Evolutionary conservation across 1,284 basidiomycete genomes (phyloP).

Genomic region (Leccinum pseudoinsigne): DNA sequence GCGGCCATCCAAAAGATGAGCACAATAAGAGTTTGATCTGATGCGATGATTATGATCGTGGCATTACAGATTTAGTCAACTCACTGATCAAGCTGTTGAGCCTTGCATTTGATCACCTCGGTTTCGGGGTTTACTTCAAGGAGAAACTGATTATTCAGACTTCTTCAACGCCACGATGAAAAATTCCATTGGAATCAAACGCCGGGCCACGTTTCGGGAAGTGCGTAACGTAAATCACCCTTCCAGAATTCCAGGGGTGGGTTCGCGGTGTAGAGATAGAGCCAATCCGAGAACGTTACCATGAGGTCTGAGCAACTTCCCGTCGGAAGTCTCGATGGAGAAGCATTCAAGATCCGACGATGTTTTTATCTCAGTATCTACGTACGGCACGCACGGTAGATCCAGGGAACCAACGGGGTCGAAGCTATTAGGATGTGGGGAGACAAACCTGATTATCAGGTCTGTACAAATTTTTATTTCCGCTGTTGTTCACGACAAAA

Average conservation of each 20-base stretch:
- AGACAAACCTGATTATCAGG: background rate
- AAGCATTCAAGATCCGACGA: background rate
- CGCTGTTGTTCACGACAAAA: background rate
- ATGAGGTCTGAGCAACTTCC: conserved; percentile 6
- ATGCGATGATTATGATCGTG: background rate
- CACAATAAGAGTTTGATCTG: background rate
- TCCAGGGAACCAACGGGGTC: background rate
- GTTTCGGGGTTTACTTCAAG: background rate
- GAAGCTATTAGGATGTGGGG: background rate
- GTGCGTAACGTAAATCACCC: conserved; percentile 8
- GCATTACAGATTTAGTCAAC: background rate
- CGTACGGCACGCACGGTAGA: conserved; percentile 1
- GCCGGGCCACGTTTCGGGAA: background rate
- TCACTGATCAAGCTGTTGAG: background rate
- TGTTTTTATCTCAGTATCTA: background rate
- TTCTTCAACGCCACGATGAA: conserved; percentile 2
- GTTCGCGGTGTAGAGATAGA: background rate
- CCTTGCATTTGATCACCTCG: background rate
- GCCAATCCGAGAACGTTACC: background rate
- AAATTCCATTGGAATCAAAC: conserved; percentile 17
- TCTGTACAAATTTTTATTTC: background rate
- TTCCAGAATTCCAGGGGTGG: background rate
- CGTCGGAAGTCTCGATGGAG: background rate
- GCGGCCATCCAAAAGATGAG: background rate
- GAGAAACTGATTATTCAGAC: background rate